Conservation (phyloP, 805 yeast genomes). For the Starmerella asiatica region DNA sequence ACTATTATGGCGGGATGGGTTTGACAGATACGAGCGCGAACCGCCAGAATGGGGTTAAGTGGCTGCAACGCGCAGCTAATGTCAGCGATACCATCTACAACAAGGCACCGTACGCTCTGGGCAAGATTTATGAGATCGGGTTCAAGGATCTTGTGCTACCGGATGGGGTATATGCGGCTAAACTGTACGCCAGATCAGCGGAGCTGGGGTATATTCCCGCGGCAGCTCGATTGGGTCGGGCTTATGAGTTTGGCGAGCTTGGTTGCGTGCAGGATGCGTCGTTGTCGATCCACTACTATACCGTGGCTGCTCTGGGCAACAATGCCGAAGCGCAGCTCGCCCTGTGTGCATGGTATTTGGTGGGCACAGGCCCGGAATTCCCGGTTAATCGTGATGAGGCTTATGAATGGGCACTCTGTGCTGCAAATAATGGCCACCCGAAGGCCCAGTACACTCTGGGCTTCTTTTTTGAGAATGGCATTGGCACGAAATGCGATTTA, state of each 20-base stretch:
- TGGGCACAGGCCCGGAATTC: constrained; percentile 76
- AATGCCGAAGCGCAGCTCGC: constrained; percentile 85
- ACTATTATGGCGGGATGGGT: constrained; percentile 78
- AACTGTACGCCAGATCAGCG: constrained; percentile 76
- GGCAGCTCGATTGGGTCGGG: constrained; percentile 63
- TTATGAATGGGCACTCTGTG: constrained; percentile 83
- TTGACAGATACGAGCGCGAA: constrained; percentile 48
- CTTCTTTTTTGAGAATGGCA: constrained; percentile 71
- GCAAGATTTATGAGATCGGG: constrained; percentile 69
- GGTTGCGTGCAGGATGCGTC: constrained; percentile 66
- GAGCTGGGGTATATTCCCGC: constrained; percentile 75
- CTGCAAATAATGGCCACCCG: constrained; percentile 60
- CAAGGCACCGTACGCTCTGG: constrained; percentile 92
- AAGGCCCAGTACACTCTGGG: constrained; percentile 82
- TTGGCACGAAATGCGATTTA: constrained; percentile 57
- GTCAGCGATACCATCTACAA: constrained; percentile 71
- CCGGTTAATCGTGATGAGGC: constrained; percentile 72
- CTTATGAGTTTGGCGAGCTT: constrained; percentile 64
- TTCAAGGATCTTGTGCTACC: constrained; percentile 75
- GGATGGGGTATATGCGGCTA: constrained; percentile 72
- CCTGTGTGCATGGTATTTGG: constrained; percentile 91
- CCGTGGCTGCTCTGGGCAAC: constrained; percentile 78
- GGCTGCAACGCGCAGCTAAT: constrained; percentile 80
- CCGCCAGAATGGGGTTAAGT: constrained; percentile 76
- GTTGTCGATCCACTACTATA: constrained; percentile 80